Conservation (phyloP, 2,329 filamentous ascomycete species). For the Drechslerella coelobrocha region DNA sequence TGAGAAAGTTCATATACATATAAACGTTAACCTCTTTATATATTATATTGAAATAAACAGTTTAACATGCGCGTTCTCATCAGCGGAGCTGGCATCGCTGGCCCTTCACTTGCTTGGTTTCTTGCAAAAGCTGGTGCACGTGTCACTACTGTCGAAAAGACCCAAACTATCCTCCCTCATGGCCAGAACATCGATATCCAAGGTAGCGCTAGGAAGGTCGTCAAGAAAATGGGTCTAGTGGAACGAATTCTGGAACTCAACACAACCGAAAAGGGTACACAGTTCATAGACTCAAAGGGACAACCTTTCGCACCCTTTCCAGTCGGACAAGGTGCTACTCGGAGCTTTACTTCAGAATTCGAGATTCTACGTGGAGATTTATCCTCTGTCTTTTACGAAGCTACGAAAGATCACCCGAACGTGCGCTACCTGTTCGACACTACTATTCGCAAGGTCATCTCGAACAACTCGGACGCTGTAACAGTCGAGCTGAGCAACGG, state of each 20-base stretch:
- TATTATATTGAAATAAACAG: too few relatives aligned
- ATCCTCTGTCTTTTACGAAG: constrained; percentile 58
- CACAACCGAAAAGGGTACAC: constrained; percentile 62
- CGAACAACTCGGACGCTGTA: constrained; percentile 57
- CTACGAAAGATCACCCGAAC: constrained; percentile 58
- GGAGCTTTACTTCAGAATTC: constrained; percentile 60
- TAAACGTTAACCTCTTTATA: too few relatives aligned
- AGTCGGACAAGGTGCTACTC: constrained; percentile 61
- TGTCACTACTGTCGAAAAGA: constrained; percentile 61
- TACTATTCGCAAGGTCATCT: constrained; percentile 55
- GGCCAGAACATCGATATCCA: constrained; percentile 67
- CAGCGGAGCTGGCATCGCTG: constrained; percentile 59
- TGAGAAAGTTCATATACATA: too few relatives aligned
- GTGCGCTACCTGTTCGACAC: constrained; percentile 59
- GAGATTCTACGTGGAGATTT: constrained; percentile 62
- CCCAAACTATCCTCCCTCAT: constrained; percentile 59
- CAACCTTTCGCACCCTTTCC: constrained; percentile 59
- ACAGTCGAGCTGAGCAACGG: constrained; percentile 61
- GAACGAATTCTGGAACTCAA: constrained; percentile 59
- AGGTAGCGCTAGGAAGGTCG: constrained; percentile 62
- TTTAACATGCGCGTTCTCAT: constrained; percentile 57
- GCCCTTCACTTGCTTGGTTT: constrained; percentile 63
- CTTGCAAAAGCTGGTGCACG: constrained; percentile 59
- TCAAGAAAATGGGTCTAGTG: constrained; percentile 64
- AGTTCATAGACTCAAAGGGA: constrained; percentile 60